Percentiles rank a stretch among this genome's conserved stretches.
phyloP scores from a whole-genome alignment of 2,329 filamentous ascomycete species.

The Scedosporium dehoogii region DNA sequence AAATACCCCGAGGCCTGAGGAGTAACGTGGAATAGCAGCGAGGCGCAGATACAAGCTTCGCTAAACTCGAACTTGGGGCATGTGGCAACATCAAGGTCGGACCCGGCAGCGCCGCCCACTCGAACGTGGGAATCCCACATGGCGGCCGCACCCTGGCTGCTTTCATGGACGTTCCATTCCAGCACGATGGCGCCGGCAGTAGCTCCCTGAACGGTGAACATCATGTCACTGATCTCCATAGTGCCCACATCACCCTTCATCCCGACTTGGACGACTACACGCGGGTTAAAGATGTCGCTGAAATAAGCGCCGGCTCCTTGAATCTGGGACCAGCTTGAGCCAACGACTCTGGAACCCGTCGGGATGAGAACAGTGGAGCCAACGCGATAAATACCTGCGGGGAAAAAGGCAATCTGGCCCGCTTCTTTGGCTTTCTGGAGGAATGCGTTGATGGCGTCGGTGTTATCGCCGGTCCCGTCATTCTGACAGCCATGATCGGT shows the following conservation, averaged over 20 bases:
- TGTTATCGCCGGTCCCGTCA: no score
- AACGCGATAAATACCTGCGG: slow-evolving; percentile 17
- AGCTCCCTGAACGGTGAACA: background rate
- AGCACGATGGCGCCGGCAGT: background rate
- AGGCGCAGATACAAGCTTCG: slow-evolving; percentile 34
- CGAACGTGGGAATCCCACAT: no score
- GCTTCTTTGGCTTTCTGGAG: no score
- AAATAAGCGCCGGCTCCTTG: slow-evolving; percentile 50
- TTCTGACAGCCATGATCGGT: no score
- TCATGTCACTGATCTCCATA: background rate
- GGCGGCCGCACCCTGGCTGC: no score
- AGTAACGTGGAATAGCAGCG: no score
- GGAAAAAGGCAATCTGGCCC: slow-evolving; percentile 17
- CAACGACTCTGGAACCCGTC: slow-evolving; percentile 54
- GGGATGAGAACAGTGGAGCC: slow-evolving; percentile 32
- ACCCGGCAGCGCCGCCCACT: no score
- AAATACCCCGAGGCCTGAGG: no score
- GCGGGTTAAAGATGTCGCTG: slow-evolving; percentile 35
- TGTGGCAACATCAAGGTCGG: background rate
- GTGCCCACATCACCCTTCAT: background rate
- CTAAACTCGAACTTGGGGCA: background rate
- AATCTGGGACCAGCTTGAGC: slow-evolving; percentile 59
- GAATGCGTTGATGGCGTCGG: no score
- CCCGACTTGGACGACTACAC: background rate
- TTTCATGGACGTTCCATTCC: background rate